Conservation (phyloP, 1,284 basidiomycete species). For the Ceratobasidium sp. region DNA sequence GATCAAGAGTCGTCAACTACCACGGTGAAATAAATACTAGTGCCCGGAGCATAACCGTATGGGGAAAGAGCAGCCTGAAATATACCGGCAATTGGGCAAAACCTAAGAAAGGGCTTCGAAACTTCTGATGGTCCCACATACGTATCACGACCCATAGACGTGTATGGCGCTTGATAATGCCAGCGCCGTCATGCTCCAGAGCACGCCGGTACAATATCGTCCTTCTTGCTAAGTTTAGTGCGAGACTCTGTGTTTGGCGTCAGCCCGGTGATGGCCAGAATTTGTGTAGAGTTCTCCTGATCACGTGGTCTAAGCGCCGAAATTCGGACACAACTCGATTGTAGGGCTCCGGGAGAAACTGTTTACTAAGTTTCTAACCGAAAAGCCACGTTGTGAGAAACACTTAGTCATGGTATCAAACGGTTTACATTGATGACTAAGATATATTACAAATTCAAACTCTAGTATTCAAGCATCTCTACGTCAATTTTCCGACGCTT, state of each 20-base stretch:
- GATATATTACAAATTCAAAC: constrained; percentile 21
- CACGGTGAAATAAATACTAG: background rate
- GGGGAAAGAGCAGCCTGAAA: background rate
- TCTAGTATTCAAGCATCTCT: background rate
- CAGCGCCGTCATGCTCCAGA: background rate
- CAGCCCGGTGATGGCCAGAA: too few species aligned
- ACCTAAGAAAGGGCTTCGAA: background rate
- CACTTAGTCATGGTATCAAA: constrained; percentile 12
- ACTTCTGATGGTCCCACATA: background rate
- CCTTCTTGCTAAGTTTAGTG: constrained; percentile 3
- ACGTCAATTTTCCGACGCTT: constrained; percentile 27
- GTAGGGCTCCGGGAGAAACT: background rate
- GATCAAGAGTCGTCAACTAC: background rate
- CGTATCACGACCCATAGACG: too few species aligned
- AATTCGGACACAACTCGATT: too few species aligned
- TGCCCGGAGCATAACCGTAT: background rate
- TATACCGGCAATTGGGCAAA: background rate
- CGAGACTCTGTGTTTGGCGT: too few species aligned
- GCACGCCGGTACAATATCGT: background rate
- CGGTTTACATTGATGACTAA: constrained; percentile 9
- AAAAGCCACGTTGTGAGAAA: constrained; percentile 5
- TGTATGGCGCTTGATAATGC: background rate
- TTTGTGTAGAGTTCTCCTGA: too few species aligned
- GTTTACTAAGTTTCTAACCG: background rate
- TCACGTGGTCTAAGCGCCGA: too few species aligned